Evolutionary conservation across 2,329 filamentous ascomycete genomes (phyloP), one percentile per base, ranked within the genome.

Genomic region (Orbilia quercus): DNA sequence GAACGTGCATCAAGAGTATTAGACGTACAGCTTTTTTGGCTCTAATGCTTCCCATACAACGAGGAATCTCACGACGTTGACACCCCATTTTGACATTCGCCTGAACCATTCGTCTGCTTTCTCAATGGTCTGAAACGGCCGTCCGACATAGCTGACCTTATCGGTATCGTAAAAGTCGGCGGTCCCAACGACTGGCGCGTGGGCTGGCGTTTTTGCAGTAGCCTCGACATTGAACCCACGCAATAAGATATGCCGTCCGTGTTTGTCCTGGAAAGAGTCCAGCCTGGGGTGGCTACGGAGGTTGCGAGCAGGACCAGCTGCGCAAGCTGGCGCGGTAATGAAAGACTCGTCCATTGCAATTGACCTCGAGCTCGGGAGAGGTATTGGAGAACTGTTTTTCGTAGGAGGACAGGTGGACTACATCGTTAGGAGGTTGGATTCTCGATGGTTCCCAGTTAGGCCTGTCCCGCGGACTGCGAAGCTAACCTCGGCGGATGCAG

Each of bases 21-120:
- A 31, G 12, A 71, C 76, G 36, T 58, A 77, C 76, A 78, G 70
- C n/a, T 73, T 74, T 47, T 69, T 75, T n/a, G 77, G 77, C 23
- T 78, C 81, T 6, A 82, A 76, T 4, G 82, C 80, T 66, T 82
- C 81, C 81, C 81, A 82, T 2, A 81, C 81, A n/a, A 82, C 81
- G 11, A 82, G 80, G 58, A 82, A 78, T 23, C 81, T 79, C 11
- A 82, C 77, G 22, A 82, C 75, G 28, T 81, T 80, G 36, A 81
- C 69, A 0, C 81, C 81, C 82, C 81, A 82, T 34, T 79, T 78
- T 51, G 77, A 79, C 25, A 82, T 77, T 1, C 81, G 78, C 16
- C 78, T 76, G 57, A 82, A 82, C 59, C 82, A 82, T 31, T 82
- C 76, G 22, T 78, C 80, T 3, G 81, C 82, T 38, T 82, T 80